Evolutionary conservation across 208 protist genomes (phyloP), one percentile per base, ranked within the genome.

Genomic region (Porcisia deanei): DNA sequence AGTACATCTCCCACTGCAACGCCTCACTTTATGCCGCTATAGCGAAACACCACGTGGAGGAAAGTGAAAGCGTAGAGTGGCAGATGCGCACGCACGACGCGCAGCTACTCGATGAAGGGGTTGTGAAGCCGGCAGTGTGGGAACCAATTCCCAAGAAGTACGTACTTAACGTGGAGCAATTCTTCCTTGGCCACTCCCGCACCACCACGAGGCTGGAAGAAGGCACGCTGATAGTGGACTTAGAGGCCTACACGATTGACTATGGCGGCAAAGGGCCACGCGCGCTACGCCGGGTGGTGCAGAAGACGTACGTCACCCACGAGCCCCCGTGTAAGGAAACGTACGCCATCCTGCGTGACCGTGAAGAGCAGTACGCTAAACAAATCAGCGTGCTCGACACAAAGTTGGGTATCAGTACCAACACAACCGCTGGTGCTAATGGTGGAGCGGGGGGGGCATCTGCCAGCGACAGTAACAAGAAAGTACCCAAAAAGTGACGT

Each of bases 201-300:
- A 68, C 64, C n/a, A 59, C 85, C 67, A 82, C 85, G 71, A 54
- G 77, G 65, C 80, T 91, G 58, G 90, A 94, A 68, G 85, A 86
- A 47, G 83, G 80, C 67, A 81, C 65, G 72, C 76, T 73, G 71
- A 49, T 20, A 37, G 66, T 97, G 37, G 82, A 95, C 73, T 74
- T 95, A 41, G 78, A 18, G n/a, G 60, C 37, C 30, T 94, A 83
- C 76, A 87, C 85, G 18, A 88, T 86, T 45, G 90, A 95, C 79
- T 97, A 93, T 76, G 81, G 64, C 64, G 93, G 93, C 67, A 92
- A 93, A 64, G 93, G 91, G n/a, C 88, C 88, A 43, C 88, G 91
- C 10, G 67, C 84, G 60, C 80, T 97, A 69, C 93, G 93, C 8
- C 84, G 93, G 3, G 43, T 96, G 1, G 77, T 94, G 52, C 63